Conservation (phyloP, 2,329 filamentous ascomycete genomes). For the Akanthomyces lecanii region DNA sequence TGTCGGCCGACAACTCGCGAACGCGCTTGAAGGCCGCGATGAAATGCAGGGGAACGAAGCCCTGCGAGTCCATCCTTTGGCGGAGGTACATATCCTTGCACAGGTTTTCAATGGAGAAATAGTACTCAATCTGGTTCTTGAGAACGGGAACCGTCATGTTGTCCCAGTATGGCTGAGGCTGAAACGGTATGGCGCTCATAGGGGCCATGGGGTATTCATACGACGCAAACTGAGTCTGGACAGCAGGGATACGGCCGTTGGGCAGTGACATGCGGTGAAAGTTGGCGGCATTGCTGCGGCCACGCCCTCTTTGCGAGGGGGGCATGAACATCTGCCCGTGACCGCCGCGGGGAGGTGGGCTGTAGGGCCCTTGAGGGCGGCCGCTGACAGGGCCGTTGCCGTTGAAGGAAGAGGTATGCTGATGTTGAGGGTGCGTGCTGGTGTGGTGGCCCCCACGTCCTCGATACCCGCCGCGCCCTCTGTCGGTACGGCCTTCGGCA, state of each 20-base stretch:
- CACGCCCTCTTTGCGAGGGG: constrained; percentile 29
- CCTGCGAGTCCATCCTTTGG: constrained; percentile 90
- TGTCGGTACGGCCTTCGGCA: constrained; percentile 37
- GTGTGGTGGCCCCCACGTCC: constrained; percentile 43
- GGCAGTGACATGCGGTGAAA: constrained; percentile 39
- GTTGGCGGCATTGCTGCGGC: constrained; percentile 31
- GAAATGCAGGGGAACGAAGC: constrained; percentile 76
- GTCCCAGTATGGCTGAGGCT: constrained; percentile 46
- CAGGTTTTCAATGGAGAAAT: constrained; percentile 93
- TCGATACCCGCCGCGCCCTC: constrained; percentile 42
- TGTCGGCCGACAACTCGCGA: constrained; percentile 47
- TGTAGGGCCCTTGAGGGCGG: constrained; percentile 38
- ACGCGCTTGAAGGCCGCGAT: constrained; percentile 82
- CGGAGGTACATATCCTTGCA: constrained; percentile 89
- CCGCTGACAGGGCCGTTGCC: constrained; percentile 32
- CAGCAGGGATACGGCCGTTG: constrained; percentile 35
- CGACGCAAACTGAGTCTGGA: constrained; percentile 33
- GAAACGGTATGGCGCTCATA: constrained; percentile 33
- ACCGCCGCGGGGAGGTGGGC: constrained; percentile 38
- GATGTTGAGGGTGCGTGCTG: constrained; percentile 33
- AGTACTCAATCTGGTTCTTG: constrained; percentile 70
- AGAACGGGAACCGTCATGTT: constrained; percentile 45
- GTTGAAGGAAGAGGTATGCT: constrained; percentile 30
- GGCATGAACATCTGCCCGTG: constrained; percentile 34
- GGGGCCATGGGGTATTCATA: constrained; percentile 41